Evolutionary conservation across 2,329 filamentous ascomycete genomes (phyloP).

Genomic region (Polytolypa hystricis): DNA sequence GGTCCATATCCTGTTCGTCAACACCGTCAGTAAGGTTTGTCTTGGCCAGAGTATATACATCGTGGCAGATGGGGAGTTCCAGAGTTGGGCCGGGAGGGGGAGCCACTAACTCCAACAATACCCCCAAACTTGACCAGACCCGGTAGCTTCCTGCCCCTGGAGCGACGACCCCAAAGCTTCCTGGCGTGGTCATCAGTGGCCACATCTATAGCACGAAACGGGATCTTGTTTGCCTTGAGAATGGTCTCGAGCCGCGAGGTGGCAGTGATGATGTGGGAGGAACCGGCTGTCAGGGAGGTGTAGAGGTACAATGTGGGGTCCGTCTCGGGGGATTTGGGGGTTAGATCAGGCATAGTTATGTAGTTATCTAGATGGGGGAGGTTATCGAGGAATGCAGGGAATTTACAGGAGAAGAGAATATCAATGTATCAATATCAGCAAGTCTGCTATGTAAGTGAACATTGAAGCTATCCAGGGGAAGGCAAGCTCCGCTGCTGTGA

Average conservation of each 20-base stretch:
- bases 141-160: constrained; percentile 79
- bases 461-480: no score
- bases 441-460: no score
- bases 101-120: constrained; percentile 64
- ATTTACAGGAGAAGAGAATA: background rate
- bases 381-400: background rate
- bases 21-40: constrained; percentile 5
- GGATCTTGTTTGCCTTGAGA: constrained; percentile 83
- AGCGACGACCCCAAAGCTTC: constrained; percentile 76
- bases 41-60: background rate
- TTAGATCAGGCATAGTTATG: constrained; percentile 23
- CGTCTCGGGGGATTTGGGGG: constrained; percentile 25
- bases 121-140: constrained; percentile 77
- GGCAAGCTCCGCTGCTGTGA: no score
- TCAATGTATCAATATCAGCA: no score
- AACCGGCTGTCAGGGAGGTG: constrained; percentile 90
- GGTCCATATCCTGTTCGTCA: constrained; percentile 67
- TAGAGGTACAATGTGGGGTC: constrained; percentile 81
- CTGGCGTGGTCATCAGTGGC: constrained; percentile 81
- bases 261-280: constrained; percentile 90
- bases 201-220: constrained; percentile 84
- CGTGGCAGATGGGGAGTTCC: background rate
- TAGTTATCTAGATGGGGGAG: background rate
- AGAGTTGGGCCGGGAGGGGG: background rate
- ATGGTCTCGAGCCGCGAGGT: constrained; percentile 95